These are phyloP conservation scores for Aspergillus neoniger DNA, from an alignment of 2,329 filamentous ascomycete genomes.

Conservation along the genomic window DNA sequence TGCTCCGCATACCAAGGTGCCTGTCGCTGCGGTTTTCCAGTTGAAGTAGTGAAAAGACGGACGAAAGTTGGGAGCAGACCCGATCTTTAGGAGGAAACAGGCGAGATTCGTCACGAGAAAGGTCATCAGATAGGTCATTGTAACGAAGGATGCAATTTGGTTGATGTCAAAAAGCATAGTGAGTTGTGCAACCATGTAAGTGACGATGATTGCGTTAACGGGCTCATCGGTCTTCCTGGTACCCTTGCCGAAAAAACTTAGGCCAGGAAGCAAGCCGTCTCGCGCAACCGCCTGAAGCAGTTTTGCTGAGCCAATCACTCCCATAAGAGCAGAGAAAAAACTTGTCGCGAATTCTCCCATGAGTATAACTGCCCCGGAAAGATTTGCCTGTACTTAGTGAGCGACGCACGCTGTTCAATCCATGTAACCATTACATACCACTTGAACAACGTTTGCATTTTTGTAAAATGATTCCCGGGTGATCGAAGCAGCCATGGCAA, in stretches of 20 bases:
- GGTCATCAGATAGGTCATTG: conserved; percentile 91
- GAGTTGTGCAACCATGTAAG: conserved; percentile 73
- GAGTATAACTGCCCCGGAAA: conserved; percentile 73
- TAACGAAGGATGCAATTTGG: conserved; percentile 84
- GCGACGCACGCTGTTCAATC: neutral
- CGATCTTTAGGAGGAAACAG: conserved; percentile 82
- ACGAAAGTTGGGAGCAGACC: conserved; percentile 84
- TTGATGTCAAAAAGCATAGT: conserved; percentile 83
- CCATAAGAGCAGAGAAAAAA: conserved; percentile 85
- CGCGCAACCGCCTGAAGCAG: conserved; percentile 79
- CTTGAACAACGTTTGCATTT: conserved; percentile 77
- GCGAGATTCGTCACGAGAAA: conserved; percentile 87
- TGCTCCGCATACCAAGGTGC: conserved; percentile 71
- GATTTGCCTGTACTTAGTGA: conserved; percentile 58
- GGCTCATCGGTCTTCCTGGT: conserved; percentile 73
- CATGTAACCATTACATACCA: conserved; percentile 46
- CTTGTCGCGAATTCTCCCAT: conserved; percentile 80
- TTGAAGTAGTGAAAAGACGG: conserved; percentile 89
- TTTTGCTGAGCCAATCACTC: conserved; percentile 81
- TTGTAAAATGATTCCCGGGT: conserved; percentile 71
- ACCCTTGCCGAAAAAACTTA: conserved; percentile 73
- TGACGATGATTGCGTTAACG: conserved; percentile 72
- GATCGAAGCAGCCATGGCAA: conserved; percentile 76
- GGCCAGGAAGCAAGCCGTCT: conserved; percentile 75
- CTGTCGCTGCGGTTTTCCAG: conserved; percentile 76